These are phyloP conservation scores for Colletotrichum gloeosporioides DNA, from an alignment of 2,329 filamentous ascomycete species.

Conservation along the genomic window DNA sequence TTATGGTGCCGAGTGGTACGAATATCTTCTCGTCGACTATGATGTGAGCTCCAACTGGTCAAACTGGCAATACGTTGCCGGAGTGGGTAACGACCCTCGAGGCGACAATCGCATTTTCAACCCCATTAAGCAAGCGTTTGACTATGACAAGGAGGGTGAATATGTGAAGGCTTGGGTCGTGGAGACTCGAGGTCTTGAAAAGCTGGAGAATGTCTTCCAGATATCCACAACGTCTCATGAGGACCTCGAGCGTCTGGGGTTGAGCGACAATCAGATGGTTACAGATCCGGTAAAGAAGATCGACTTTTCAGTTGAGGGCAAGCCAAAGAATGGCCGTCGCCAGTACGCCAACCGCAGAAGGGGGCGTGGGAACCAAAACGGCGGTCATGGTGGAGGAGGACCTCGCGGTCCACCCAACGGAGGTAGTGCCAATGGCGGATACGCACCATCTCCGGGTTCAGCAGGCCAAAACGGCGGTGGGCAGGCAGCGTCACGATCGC, in stretches of 20 bases:
- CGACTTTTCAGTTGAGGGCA: slow-evolving; percentile 63
- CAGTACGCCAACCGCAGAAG: slow-evolving; percentile 33
- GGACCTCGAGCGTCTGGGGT: slow-evolving; percentile 60
- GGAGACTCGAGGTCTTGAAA: slow-evolving; percentile 63
- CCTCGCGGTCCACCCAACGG: neutral
- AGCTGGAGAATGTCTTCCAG: slow-evolving; percentile 69
- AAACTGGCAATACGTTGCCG: slow-evolving; percentile 83
- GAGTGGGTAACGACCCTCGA: slow-evolving; percentile 80
- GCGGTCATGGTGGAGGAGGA: neutral
- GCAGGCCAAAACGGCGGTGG: neutral
- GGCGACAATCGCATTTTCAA: slow-evolving; percentile 79
- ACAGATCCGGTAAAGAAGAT: slow-evolving; percentile 71
- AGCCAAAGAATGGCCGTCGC: slow-evolving; percentile 42
- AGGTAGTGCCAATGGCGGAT: neutral
- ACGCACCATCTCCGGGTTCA: neutral
- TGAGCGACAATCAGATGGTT: slow-evolving; percentile 68
- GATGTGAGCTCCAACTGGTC: slow-evolving; percentile 80
- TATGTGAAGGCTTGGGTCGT: slow-evolving; percentile 79
- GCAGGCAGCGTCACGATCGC: neutral
- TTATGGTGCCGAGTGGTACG: slow-evolving; percentile 83
- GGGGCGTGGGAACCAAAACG: slow-evolving; percentile 20
- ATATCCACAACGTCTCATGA: slow-evolving; percentile 67
- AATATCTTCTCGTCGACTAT: slow-evolving; percentile 76
- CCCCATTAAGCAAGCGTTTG: slow-evolving; percentile 79
- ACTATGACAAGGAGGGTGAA: slow-evolving; percentile 73